Evolutionary conservation across 2,329 filamentous ascomycete species (phyloP).

Genomic region (Pseudopyricularia cyperi): DNA sequence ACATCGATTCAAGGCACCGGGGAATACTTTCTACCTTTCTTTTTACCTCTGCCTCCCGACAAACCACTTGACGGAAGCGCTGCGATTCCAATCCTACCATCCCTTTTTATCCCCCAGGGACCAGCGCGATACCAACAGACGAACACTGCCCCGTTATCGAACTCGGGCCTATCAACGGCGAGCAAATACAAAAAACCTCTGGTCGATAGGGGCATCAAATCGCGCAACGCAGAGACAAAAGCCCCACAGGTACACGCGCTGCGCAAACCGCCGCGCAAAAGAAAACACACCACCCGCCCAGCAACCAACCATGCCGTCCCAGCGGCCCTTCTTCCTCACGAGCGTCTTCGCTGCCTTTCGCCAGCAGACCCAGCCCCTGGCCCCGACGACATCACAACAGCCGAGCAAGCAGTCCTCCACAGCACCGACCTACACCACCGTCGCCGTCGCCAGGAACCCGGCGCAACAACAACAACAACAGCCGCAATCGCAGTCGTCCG

Average conservation of each 20-base stretch:
- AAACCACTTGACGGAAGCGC: too few relatives aligned
- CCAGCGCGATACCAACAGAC: too few relatives aligned
- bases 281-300: not conserved
- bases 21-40: too few relatives aligned
- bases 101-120: too few relatives aligned
- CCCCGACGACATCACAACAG: slow-evolving; percentile 13
- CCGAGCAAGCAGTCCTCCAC: slow-evolving; percentile 23
- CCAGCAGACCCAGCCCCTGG: slow-evolving; percentile 20
- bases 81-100: too few relatives aligned
- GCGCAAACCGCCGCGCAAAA: not conserved
- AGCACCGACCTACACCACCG: slow-evolving; percentile 14
- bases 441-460: slow-evolving; percentile 6
- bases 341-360: slow-evolving; percentile 43
- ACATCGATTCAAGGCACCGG: too few relatives aligned
- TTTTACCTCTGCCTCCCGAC: too few relatives aligned
- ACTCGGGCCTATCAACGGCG: not conserved
- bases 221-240: too few relatives aligned
- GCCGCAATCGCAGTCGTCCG: slow-evolving; percentile 13
- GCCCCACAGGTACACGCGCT: too few relatives aligned
- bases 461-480: too few relatives aligned
- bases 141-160: too few relatives aligned
- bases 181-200: not conserved
- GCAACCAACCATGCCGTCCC: slow-evolving; percentile 29
- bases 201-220: too few relatives aligned
- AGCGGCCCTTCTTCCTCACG: slow-evolving; percentile 42